These are phyloP conservation scores for Saccharomyces eubayanus DNA, from an alignment of 805 yeast genomes.

Conservation along the genomic window DNA sequence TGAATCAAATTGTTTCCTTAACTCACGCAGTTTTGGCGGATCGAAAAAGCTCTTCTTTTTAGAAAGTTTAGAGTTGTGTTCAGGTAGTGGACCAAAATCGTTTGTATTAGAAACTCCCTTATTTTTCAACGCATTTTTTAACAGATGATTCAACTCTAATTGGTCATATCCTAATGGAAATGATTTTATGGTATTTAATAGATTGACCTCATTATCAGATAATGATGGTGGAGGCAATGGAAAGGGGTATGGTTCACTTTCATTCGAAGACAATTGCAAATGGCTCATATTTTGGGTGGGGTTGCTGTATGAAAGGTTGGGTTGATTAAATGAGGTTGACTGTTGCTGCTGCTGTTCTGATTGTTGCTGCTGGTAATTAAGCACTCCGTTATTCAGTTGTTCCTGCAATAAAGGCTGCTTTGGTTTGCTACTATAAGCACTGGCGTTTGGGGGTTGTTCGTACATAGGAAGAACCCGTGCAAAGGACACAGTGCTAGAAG, in stretches of 20 bases:
- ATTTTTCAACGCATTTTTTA: conserved; percentile 38
- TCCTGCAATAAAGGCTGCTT: conserved; percentile 28
- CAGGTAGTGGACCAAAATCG: conserved; percentile 70
- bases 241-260: conserved; percentile 31
- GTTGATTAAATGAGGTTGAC: conserved; percentile 6
- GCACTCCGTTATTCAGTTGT: conserved; percentile 28
- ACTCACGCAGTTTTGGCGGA: conserved; percentile 79
- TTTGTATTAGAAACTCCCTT: conserved; percentile 38
- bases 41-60: conserved; percentile 51
- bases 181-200: conserved; percentile 17
- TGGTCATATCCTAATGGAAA: conserved; percentile 20
- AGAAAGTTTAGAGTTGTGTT: conserved; percentile 41
- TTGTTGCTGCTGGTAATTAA: conserved; percentile 29
- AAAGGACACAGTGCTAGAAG: conserved; percentile 69
- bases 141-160: conserved; percentile 34
- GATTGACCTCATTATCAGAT: conserved; percentile 7
- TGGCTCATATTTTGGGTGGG: conserved; percentile 4
- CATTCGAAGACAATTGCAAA: conserved; percentile 8
- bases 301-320: conserved; percentile 9
- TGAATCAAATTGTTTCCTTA: conserved; percentile 63
- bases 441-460: conserved; percentile 18
- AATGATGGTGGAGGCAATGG: conserved; percentile 29
- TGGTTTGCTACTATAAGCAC: background rate
- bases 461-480: conserved; percentile 54
- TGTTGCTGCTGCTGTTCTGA: background rate